Conservation (phyloP, 1,284 basidiomycete species). For the Schizophyllum commune region DNA sequence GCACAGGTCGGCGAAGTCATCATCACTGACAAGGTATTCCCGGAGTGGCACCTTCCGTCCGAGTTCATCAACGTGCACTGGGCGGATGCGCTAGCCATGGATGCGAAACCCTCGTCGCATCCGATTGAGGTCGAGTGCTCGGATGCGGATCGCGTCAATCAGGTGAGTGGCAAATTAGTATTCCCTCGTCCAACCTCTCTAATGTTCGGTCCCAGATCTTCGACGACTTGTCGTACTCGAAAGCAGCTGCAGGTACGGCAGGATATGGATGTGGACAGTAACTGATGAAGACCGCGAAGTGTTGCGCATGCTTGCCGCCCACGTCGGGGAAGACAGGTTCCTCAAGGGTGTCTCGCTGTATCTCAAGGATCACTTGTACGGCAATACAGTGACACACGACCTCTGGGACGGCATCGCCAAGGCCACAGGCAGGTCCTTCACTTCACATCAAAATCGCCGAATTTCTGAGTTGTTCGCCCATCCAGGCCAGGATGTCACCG, state of each 20-base stretch:
- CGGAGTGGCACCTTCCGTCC: constrained; percentile 70
- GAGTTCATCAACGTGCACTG: constrained; percentile 59
- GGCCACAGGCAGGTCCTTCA: constrained; percentile 39
- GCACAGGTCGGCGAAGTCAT: constrained; percentile 92
- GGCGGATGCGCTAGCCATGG: constrained; percentile 67
- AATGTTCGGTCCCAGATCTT: constrained; percentile 60
- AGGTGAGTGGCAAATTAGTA: background rate
- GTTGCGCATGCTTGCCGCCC: constrained; percentile 86
- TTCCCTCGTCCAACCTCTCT: too few relatives aligned
- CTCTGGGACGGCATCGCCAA: constrained; percentile 86
- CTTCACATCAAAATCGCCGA: too few relatives aligned
- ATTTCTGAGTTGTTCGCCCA: background rate
- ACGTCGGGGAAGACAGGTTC: constrained; percentile 88
- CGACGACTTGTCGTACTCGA: constrained; percentile 79
- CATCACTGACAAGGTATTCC: constrained; percentile 77
- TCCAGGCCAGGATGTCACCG: constrained; percentile 64
- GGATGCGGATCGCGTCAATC: constrained; percentile 73
- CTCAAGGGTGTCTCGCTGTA: constrained; percentile 86
- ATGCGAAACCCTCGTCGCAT: constrained; percentile 89
- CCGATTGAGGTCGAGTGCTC: constrained; percentile 92
- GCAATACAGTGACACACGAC: constrained; percentile 81
- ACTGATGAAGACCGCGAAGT: constrained; percentile 37
- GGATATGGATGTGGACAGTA: background rate
- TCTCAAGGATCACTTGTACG: constrained; percentile 76
- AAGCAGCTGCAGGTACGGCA: constrained; percentile 68